phyloP scores from a whole-genome alignment of 305 asterid species.

The Solanum aculeatissimum region DNA sequence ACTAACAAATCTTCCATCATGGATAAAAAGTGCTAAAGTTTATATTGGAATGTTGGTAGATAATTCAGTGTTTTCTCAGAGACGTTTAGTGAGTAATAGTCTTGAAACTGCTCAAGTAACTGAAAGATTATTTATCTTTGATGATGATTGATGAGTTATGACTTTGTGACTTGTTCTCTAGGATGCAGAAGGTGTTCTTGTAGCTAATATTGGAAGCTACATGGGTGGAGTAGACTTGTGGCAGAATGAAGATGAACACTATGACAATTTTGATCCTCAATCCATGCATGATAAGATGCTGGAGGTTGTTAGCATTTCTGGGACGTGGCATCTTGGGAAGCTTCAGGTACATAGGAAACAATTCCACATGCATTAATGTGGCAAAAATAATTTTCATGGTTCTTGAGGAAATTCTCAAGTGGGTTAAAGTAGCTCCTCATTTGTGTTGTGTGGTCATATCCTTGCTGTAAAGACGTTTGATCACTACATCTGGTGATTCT shows the following conservation, averaged over 20 bases:
- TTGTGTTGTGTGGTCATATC: not conserved
- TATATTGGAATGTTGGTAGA: not conserved
- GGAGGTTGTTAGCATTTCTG: conserved; percentile 94
- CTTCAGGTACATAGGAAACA: conserved; percentile 50
- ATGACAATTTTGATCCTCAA: conserved; percentile 90
- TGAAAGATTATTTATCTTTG: not conserved
- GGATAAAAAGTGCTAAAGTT: not conserved
- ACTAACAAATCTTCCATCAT: not conserved
- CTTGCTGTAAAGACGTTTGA: not conserved
- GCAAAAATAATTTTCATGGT: not conserved
- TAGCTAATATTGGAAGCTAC: conserved; percentile 92
- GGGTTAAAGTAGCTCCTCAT: not conserved
- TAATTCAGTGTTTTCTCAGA: not conserved
- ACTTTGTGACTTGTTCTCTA: conserved; percentile 5
- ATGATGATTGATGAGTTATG: not conserved
- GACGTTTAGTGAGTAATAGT: not conserved
- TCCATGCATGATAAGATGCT: conserved; percentile 96
- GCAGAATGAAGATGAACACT: conserved; percentile 91
- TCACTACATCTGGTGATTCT: not conserved
- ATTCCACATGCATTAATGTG: not conserved
- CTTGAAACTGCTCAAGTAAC: not conserved
- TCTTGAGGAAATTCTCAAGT: not conserved
- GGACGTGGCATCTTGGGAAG: conserved; percentile 96
- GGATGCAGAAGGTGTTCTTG: conserved; percentile 97
- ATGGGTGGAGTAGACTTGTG: conserved; percentile 99